These are phyloP conservation scores for Cladosporium oxysporum DNA, from an alignment of 2,329 filamentous ascomycete species.

Conservation along the genomic window DNA sequence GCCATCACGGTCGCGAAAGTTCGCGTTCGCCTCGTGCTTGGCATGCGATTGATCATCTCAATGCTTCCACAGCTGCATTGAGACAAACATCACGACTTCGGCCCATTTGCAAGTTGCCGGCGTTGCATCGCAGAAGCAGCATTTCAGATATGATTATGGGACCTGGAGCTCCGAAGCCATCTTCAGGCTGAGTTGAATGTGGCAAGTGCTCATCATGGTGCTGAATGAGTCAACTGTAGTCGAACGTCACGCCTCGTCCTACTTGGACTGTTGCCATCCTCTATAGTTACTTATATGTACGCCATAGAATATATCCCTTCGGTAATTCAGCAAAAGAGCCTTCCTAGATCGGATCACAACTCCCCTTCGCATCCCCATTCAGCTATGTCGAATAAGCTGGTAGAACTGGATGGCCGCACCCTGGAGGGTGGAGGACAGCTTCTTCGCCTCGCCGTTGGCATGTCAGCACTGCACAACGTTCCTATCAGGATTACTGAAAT, in stretches of 20 bases:
- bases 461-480: constrained; percentile 55
- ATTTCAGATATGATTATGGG: not conserved
- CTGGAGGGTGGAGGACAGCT: constrained; percentile 66
- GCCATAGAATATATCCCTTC: too few relatives aligned
- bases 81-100: not conserved
- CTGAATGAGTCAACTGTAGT: constrained; percentile 5
- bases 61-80: not conserved
- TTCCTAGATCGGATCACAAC: too few relatives aligned
- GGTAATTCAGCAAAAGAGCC: too few relatives aligned
- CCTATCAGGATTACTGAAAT: constrained; percentile 56
- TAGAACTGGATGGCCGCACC: constrained; percentile 56
- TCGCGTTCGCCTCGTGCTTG: constrained; percentile 10
- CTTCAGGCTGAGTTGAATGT: not conserved
- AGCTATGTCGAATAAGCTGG: constrained; percentile 11
- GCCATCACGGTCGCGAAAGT: constrained; percentile 12
- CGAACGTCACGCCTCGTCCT: not conserved
- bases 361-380: not conserved
- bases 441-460: constrained; percentile 56
- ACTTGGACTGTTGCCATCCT: not conserved
- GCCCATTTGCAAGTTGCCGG: too few relatives aligned
- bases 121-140: too few relatives aligned
- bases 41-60: not conserved
- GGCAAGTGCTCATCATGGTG: not conserved
- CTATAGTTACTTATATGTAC: not conserved
- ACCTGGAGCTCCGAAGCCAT: not conserved